A percentile compares a stretch with the other conserved stretches of the same genome.
Evolutionary conservation across 176 grass and related monocot genomes (phyloP).

Genomic region (maize (Zea mays)): DNA sequence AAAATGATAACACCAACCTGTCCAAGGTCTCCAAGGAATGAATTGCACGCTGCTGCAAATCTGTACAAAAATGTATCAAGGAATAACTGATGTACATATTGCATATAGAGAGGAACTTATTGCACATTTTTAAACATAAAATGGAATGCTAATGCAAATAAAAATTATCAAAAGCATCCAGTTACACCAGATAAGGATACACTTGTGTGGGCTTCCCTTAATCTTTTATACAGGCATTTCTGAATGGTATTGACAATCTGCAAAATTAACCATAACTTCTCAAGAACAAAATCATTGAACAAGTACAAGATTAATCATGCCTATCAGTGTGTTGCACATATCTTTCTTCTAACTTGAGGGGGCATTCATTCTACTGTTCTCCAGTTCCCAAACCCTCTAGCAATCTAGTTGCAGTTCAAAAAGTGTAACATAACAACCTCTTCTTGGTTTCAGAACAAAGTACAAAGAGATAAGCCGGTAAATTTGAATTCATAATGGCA

Average conservation of each 20-base stretch:
- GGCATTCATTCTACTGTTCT: constrained; percentile 15
- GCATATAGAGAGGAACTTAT: constrained; percentile 17
- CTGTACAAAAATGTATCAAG: constrained; percentile 57
- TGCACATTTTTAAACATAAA: constrained; percentile 23
- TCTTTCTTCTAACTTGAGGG: constrained; percentile 35
- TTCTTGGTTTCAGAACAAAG: not conserved
- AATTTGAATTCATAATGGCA: not conserved
- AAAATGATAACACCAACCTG: constrained; percentile 51
- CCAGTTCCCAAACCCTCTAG: not conserved
- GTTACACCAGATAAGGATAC: constrained; percentile 59
- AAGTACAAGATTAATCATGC: constrained; percentile 20
- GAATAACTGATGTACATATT: constrained; percentile 27
- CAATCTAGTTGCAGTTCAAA: constrained; percentile 9
- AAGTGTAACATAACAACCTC: not conserved
- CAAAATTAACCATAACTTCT: constrained; percentile 34
- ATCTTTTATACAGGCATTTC: constrained; percentile 80
- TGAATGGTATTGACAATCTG: constrained; percentile 78
- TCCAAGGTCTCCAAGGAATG: constrained; percentile 95
- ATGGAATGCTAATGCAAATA: not conserved
- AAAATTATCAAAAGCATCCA: constrained; percentile 24
- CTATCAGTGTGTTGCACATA: constrained; percentile 16
- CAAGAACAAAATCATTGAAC: constrained; percentile 28
- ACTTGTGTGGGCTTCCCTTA: constrained; percentile 86
- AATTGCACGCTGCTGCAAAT: constrained; percentile 89
- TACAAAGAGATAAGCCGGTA: constrained; percentile 5